Conservation (phyloP, 2,329 filamentous ascomycete genomes). For the Trichoderma asperellum region DNA sequence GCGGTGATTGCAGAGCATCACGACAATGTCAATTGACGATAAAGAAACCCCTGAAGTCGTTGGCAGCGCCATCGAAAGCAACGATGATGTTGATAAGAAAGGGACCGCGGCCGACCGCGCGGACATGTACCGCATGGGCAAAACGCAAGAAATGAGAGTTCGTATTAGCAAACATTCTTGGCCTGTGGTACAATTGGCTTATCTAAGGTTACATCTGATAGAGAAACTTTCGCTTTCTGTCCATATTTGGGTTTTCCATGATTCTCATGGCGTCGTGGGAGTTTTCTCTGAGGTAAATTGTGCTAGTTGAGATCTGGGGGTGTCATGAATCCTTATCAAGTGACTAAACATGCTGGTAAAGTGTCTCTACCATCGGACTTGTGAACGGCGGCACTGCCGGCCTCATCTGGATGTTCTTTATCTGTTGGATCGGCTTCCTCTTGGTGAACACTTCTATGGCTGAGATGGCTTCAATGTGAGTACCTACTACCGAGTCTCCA, state of each 20-base stretch:
- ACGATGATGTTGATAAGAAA: neutral
- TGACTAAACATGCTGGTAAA: neutral
- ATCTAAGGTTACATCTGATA: neutral
- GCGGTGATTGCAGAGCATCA: neutral
- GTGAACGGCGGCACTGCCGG: slow-evolving; percentile 52
- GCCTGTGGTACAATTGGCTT: neutral
- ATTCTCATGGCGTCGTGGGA: slow-evolving; percentile 13
- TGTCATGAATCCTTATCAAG: too few relatives aligned
- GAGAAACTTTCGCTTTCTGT: slow-evolving; percentile 17
- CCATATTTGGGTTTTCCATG: slow-evolving; percentile 20
- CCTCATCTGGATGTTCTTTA: slow-evolving; percentile 50
- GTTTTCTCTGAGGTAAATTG: slow-evolving; percentile 10
- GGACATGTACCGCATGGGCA: slow-evolving; percentile 21
- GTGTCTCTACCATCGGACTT: slow-evolving; percentile 31
- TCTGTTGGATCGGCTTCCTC: slow-evolving; percentile 46
- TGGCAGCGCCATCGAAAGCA: neutral
- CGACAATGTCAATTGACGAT: neutral
- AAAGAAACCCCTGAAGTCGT: neutral
- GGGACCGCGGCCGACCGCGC: slow-evolving; percentile 14
- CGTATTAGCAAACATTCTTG: neutral
- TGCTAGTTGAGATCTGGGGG: too few relatives aligned
- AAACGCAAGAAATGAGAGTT: slow-evolving; percentile 12
- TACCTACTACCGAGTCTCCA: neutral
- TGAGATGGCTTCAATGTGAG: slow-evolving; percentile 46
- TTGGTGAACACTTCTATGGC: slow-evolving; percentile 49